Conservation (phyloP, 805 yeast genomes). For the Cyberlindnera meyerae region DNA sequence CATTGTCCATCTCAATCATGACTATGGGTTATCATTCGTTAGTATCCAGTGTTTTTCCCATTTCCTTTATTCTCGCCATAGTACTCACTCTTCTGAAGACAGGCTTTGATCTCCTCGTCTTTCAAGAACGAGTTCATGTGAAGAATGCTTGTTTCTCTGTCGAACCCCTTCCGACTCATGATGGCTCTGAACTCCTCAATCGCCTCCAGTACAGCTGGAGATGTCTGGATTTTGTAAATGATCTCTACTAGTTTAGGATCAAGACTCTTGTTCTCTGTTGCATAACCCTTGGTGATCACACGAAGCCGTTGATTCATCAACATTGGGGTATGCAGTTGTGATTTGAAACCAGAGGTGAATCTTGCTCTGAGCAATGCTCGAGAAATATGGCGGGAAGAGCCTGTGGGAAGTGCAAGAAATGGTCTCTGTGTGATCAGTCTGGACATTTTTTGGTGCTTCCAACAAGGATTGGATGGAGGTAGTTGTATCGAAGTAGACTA, state of each 20-base stretch:
- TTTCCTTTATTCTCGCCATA: not conserved
- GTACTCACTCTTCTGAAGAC: slow-evolving; percentile 10
- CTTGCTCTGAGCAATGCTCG: no score
- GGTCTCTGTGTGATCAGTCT: no score
- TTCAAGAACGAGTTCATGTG: slow-evolving; percentile 8
- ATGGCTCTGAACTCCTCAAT: slow-evolving; percentile 6
- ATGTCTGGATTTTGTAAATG: slow-evolving; percentile 14
- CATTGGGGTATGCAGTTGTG: no score
- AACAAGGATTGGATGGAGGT: no score
- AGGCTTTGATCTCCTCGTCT: slow-evolving; percentile 11
- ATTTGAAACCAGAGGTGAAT: no score
- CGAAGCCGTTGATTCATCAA: no score
- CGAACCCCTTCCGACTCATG: slow-evolving; percentile 10
- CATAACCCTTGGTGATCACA: no score
- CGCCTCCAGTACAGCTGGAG: slow-evolving; percentile 14
- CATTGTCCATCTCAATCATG: slow-evolving; percentile 14
- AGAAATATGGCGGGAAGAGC: no score
- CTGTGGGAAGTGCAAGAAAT: no score
- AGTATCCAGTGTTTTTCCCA: not conserved
- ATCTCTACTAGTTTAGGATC: slow-evolving; percentile 12
- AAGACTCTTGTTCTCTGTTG: slow-evolving; percentile 11
- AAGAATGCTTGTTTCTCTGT: slow-evolving; percentile 7
- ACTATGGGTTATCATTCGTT: slow-evolving; percentile 4
- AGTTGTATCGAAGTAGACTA: no score
- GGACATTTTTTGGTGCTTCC: no score